phyloP scores from a whole-genome alignment of 2,329 filamentous ascomycete genomes.

The Trichophyton equinum region DNA sequence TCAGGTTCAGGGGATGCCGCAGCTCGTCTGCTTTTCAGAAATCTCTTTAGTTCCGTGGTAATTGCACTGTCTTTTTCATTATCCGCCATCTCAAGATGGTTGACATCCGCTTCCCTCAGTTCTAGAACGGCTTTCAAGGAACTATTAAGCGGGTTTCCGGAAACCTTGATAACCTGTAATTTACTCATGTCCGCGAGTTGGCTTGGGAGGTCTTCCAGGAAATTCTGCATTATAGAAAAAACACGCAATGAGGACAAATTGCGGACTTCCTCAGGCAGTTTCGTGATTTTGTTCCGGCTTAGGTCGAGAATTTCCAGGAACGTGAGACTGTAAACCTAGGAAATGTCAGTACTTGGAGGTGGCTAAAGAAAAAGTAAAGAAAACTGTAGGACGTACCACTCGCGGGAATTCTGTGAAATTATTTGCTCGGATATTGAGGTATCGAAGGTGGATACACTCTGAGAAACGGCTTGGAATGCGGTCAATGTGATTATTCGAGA shows the following conservation, averaged over 20 bases:
- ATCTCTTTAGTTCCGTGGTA: slow-evolving; percentile 48
- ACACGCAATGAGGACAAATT: slow-evolving; percentile 79
- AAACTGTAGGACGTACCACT: slow-evolving; percentile 39
- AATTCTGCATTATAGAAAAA: slow-evolving; percentile 74
- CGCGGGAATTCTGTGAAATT: slow-evolving; percentile 49
- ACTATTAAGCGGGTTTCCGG: slow-evolving; percentile 74
- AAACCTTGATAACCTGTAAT: slow-evolving; percentile 76
- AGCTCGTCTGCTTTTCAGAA: slow-evolving; percentile 38
- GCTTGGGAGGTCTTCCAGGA: slow-evolving; percentile 69
- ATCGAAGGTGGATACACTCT: slow-evolving; percentile 37
- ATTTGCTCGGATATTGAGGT: slow-evolving; percentile 40
- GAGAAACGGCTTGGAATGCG: slow-evolving; percentile 37
- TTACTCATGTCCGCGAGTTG: slow-evolving; percentile 83
- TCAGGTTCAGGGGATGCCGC: slow-evolving; percentile 32
- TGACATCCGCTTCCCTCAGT: slow-evolving; percentile 53
- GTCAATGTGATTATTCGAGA: slow-evolving; percentile 41
- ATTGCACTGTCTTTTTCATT: slow-evolving; percentile 49
- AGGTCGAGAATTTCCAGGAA: slow-evolving; percentile 88
- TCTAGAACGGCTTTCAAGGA: slow-evolving; percentile 60
- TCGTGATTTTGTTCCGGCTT: slow-evolving; percentile 70
- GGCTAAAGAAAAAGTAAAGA: neutral
- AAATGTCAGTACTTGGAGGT: slow-evolving; percentile 1
- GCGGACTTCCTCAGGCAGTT: slow-evolving; percentile 65
- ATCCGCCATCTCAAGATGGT: slow-evolving; percentile 41
- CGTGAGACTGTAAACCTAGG: slow-evolving; percentile 68